A percentile compares a stretch with the other conserved stretches of the same genome.
Conservation (phyloP, 1,139 yeast genomes). For the Kodamaea derodonti region DNA sequence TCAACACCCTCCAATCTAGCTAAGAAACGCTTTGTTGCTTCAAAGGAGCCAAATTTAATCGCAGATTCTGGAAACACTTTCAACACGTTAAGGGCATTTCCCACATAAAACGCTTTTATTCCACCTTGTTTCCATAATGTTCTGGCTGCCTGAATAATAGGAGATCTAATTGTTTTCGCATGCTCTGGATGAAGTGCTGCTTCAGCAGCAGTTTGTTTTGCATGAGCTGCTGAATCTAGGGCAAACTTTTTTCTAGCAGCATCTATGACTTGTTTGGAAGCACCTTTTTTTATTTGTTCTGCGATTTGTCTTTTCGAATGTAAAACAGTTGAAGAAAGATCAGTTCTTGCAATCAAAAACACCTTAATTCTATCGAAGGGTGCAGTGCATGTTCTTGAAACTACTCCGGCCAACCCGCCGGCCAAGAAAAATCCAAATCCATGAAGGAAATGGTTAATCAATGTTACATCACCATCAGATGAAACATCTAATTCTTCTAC, state of each 20-base stretch:
- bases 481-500: conserved; percentile 76
- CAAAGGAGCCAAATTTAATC: conserved; percentile 95
- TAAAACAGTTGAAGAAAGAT: conserved; percentile 63
- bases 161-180: conserved; percentile 52
- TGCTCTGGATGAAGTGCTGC: conserved; percentile 22
- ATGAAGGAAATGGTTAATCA: conserved; percentile 71
- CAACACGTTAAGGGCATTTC: conserved; percentile 88
- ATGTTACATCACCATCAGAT: conserved; percentile 88
- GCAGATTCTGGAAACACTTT: conserved; percentile 98
- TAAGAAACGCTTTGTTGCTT: conserved; percentile 72
- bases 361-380: conserved; percentile 95
- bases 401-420: conserved; percentile 94
- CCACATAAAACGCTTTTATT: conserved; percentile 80
- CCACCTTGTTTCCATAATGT: conserved; percentile 90
- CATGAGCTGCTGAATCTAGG: conserved; percentile 19
- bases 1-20: conserved; percentile 75
- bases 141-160: conserved; percentile 73
- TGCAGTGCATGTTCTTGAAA: conserved; percentile 96
- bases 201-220: conserved; percentile 10
- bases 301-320: conserved; percentile 54
- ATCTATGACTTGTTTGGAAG: conserved; percentile 34
- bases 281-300: conserved; percentile 35
- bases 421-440: conserved; percentile 90
- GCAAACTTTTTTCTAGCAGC: conserved; percentile 30
- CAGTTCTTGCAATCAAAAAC: conserved; percentile 88